Percentiles rank a stretch among this genome's conserved stretches.
phyloP scores from a whole-genome alignment of 129 eudicot genomes.

The Apium graveolens region DNA sequence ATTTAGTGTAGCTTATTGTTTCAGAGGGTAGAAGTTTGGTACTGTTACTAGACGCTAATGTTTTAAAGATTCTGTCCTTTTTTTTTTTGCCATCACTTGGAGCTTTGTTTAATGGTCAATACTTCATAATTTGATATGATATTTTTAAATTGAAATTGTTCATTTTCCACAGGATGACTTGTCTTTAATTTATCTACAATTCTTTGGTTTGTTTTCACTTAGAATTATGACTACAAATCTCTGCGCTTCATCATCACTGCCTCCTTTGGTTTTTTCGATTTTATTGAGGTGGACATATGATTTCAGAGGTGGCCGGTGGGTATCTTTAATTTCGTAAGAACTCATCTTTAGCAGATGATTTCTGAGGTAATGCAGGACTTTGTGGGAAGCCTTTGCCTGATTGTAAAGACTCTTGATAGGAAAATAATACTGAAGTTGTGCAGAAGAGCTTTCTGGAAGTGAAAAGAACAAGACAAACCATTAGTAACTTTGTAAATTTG shows the following conservation, averaged over 20 bases:
- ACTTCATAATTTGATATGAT: neutral
- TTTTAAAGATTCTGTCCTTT: neutral
- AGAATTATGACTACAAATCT: neutral
- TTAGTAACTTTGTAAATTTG: constrained; percentile 8
- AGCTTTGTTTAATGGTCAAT: neutral
- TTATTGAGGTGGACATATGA: constrained; percentile 21
- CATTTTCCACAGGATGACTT: neutral
- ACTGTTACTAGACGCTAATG: neutral
- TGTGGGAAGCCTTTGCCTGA: too few relatives aligned
- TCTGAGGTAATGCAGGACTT: too few relatives aligned
- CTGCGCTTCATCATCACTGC: neutral
- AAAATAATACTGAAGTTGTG: too few relatives aligned
- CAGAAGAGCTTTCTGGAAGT: too few relatives aligned
- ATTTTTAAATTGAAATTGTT: neutral
- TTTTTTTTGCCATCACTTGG: too few relatives aligned
- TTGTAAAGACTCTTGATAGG: too few relatives aligned
- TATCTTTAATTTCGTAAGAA: neutral
- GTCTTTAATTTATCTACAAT: neutral
- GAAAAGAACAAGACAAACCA: too few relatives aligned
- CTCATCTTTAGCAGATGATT: too few relatives aligned
- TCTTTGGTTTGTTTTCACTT: neutral
- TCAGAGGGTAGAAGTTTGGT: too few relatives aligned
- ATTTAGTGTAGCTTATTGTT: neutral
- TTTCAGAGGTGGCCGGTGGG: constrained; percentile 27
- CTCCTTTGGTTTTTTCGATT: neutral